Evolutionary conservation across 2,329 filamentous ascomycete genomes (phyloP), one percentile per base, ranked within the genome.

Genomic region (Colletotrichum sublineola): DNA sequence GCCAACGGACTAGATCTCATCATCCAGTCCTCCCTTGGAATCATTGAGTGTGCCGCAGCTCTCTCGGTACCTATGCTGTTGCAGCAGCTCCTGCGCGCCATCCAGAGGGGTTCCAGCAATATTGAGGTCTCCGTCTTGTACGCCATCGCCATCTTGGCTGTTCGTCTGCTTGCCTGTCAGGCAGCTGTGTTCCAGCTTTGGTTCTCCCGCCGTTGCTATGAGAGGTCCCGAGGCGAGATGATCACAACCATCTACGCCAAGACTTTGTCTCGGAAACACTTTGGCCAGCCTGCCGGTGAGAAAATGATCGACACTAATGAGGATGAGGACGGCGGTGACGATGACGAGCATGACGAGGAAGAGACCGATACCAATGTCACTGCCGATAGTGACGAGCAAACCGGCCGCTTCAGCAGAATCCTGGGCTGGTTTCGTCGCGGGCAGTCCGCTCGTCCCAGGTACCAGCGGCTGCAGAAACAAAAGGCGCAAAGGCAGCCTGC

Each of bases 241-340:
- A 92, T 96, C 71, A 95, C 93, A 20, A 94, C 94, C 89, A 86
- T 95, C 15, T 94, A 94, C 77, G 93, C 94, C 77, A 96, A 96
- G 80, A 93, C 92, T 0, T 80, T 94, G 15, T 88, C 89, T 12
- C 84, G 92, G 8, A 94, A 94, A 80, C 84, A 82, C 1, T 84
- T 84, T 71, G 84, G 82, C 79, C 4, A 81, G 79, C 52, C 78
- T 20, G 62, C 67, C 5, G 78, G 36, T 40, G 75, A 63, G 71
- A 78, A 74, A 44, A 55, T 65, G 58, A 29, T 40, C 1, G 53
- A 67, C 38, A 52, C 9, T 6, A 18, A 64, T 36, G 74, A 71
- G n/a, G 48, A 62, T 1, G n/a, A n/a, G 55, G 77, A 63, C 71
- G 81, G 75, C 50, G 77, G 75, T 70, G 80, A 78, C 69, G 79